phyloP scores from a whole-genome alignment of 108 stramenopile species.

The Cyclostephanos tholiformis region DNA sequence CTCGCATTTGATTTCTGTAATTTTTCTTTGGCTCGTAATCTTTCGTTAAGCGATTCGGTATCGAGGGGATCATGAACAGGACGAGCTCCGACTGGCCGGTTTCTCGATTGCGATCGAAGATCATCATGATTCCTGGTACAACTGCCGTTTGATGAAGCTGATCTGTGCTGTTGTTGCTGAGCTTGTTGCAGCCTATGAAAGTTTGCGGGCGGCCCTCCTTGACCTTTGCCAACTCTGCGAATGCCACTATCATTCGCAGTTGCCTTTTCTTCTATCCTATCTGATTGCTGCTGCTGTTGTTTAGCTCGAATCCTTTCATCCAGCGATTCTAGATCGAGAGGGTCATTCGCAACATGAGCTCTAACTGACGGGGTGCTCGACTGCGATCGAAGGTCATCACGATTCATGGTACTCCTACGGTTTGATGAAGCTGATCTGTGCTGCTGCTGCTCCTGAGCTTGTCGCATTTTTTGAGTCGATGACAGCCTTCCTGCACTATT shows the following conservation, averaged over 20 bases:
- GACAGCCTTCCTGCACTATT: no score
- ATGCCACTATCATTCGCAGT: not conserved
- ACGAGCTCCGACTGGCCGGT: not conserved
- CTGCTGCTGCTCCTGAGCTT: no score
- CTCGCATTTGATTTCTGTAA: not conserved
- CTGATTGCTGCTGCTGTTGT: slow-evolving; percentile 1
- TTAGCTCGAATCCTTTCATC: not conserved
- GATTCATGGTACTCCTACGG: not conserved
- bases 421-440: no score
- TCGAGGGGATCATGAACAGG: not conserved
- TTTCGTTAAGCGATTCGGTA: not conserved
- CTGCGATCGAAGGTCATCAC: not conserved
- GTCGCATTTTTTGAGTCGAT: no score
- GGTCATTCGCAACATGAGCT: not conserved
- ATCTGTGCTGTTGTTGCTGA: no score
- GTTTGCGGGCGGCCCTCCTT: no score
- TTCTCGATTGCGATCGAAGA: not conserved
- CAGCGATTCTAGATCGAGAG: not conserved
- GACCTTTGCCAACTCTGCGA: no score
- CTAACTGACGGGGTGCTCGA: not conserved
- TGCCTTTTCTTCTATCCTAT: not conserved
- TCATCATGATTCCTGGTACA: not conserved
- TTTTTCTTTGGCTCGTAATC: not conserved
- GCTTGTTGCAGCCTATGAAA: no score
- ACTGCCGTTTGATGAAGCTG: not conserved